Evolutionary conservation across 805 yeast genomes (phyloP).

Genomic region (Barnettozyma sucrosica): DNA sequence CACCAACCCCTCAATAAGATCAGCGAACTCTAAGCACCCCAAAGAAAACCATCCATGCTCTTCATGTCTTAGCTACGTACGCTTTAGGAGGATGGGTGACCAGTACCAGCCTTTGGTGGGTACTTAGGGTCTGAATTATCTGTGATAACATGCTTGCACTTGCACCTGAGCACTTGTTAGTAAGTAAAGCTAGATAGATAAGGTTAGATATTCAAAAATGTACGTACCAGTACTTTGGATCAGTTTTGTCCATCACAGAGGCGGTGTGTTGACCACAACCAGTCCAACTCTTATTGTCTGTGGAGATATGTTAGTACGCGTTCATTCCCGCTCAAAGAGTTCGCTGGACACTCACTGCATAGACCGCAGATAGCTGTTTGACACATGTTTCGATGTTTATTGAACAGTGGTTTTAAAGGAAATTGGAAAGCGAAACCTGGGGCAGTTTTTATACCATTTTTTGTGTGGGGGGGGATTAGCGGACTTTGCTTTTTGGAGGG

Average conservation of each 20-base stretch:
- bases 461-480: background rate
- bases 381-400: constrained; percentile 12
- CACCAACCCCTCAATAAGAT: too few relatives aligned
- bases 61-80: too few relatives aligned
- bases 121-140: constrained; percentile 35
- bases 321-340: background rate
- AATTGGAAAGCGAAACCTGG: background rate
- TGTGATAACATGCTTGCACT: constrained; percentile 34
- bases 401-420: background rate
- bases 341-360: constrained; percentile 19
- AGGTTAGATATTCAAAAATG: background rate
- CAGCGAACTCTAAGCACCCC: too few relatives aligned
- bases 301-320: constrained; percentile 1
- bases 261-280: constrained; percentile 56
- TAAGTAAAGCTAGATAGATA: background rate
- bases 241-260: constrained; percentile 49
- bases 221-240: constrained; percentile 31
- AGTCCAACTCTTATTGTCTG: constrained; percentile 52
- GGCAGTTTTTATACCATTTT: background rate
- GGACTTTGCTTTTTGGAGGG: background rate
- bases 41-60: too few relatives aligned
- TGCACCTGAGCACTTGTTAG: constrained; percentile 36
- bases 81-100: constrained; percentile 34
- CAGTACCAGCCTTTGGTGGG: constrained; percentile 64
- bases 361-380: constrained; percentile 24